Conservation (phyloP, 2,329 filamentous ascomycete species). For the Arthroderma sp. region DNA sequence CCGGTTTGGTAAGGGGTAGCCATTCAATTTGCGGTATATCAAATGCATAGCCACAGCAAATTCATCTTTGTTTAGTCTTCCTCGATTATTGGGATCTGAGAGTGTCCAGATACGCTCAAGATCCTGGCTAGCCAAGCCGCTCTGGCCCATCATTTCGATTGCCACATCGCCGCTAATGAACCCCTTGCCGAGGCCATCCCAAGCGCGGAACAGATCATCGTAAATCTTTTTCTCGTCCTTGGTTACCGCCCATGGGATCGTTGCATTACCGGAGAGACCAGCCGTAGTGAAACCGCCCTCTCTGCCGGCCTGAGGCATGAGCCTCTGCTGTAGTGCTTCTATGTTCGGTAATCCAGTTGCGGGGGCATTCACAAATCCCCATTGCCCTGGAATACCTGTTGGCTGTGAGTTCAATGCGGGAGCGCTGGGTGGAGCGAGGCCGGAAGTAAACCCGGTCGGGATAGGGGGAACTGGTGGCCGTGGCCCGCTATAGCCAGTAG, state of each 20-base stretch:
- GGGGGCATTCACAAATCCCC: constrained; percentile 95
- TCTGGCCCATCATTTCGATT: constrained; percentile 95
- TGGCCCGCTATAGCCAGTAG: constrained; percentile 68
- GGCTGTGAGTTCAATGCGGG: constrained; percentile 74
- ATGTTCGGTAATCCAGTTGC: constrained; percentile 84
- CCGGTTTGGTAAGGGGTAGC: constrained; percentile 77
- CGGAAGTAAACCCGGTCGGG: constrained; percentile 59
- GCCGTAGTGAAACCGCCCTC: constrained; percentile 75
- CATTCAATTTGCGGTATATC: constrained; percentile 94
- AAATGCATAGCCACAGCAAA: constrained; percentile 98
- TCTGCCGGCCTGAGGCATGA: constrained; percentile 94
- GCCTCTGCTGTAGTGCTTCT: constrained; percentile 76
- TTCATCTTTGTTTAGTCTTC: constrained; percentile 86
- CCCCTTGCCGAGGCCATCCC: constrained; percentile 89
- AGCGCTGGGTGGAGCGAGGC: constrained; percentile 53
- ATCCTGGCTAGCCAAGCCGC: constrained; percentile 79
- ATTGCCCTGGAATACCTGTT: constrained; percentile 83
- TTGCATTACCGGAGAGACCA: constrained; percentile 82
- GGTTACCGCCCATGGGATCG: constrained; percentile 95
- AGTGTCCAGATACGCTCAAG: constrained; percentile 91
- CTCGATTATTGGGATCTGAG: constrained; percentile 85
- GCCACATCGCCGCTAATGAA: constrained; percentile 85
- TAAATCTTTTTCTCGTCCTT: constrained; percentile 98
- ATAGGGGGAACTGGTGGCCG: constrained; percentile 68
- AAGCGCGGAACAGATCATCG: constrained; percentile 85